Conservation (phyloP, 345 rosid genomes). For the Brassica juncea region DNA sequence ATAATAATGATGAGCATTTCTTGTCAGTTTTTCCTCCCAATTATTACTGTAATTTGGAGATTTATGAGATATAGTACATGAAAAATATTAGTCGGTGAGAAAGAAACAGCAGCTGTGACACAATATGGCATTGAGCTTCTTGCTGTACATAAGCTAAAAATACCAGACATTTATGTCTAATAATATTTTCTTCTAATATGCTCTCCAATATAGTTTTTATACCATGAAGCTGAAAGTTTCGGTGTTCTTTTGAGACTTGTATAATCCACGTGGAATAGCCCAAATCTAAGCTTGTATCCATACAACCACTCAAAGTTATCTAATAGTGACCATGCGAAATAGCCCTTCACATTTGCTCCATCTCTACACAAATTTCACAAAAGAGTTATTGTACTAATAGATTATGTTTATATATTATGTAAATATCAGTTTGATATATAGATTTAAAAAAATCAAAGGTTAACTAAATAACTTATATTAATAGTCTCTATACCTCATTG, state of each 20-base stretch:
- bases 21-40: not conserved
- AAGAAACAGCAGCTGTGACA: not conserved
- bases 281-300: conserved; percentile 61
- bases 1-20: too few relatives aligned
- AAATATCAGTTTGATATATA: not conserved
- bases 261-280: conserved; percentile 60
- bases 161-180: not conserved
- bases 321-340: conserved; percentile 73
- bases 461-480: not conserved
- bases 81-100: not conserved
- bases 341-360: conserved; percentile 78
- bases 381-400: not conserved
- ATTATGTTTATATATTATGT: not conserved
- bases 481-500: conserved; percentile 51
- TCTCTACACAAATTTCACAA: conserved; percentile 38
- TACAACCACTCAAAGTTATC: conserved; percentile 75
- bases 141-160: not conserved
- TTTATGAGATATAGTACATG: not conserved
- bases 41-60: not conserved
- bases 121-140: not conserved
- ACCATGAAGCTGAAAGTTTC: conserved; percentile 67
- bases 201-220: conserved; percentile 45
- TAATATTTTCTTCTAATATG: conserved; percentile 10
- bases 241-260: conserved; percentile 59
- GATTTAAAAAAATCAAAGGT: not conserved